phyloP scores from a whole-genome alignment of 2,329 filamentous ascomycete species.

The Alternaria triticimaculans region DNA sequence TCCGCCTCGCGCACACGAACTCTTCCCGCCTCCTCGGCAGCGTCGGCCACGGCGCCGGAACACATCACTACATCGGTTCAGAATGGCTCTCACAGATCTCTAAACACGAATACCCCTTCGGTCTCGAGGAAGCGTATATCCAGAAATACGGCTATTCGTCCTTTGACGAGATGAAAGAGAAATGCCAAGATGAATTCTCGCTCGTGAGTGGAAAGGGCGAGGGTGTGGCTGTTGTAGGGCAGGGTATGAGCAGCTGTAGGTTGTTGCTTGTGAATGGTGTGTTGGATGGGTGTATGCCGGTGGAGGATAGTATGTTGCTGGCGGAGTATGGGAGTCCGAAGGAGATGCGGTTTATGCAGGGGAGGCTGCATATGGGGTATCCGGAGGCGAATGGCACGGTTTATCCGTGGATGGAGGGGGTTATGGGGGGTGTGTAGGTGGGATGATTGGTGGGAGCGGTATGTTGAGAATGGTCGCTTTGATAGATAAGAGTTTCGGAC shows the following conservation, averaged over 20 bases:
- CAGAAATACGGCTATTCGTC: conserved; percentile 53
- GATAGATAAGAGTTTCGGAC: no score
- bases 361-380: conserved; percentile 56
- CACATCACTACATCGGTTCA: conserved; percentile 63
- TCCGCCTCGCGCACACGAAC: conserved; percentile 64
- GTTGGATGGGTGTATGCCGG: conserved; percentile 66
- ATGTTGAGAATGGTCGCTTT: no score
- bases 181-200: conserved; percentile 59
- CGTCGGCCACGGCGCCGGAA: conserved; percentile 62
- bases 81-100: conserved; percentile 62
- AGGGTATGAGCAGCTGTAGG: conserved; percentile 53
- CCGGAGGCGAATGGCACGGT: conserved; percentile 41
- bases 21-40: conserved; percentile 54
- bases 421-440: conserved; percentile 18
- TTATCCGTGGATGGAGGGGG: conserved; percentile 42
- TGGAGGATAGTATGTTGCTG: conserved; percentile 64
- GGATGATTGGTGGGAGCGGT: no score
- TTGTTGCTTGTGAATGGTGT: conserved; percentile 64
- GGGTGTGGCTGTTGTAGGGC: conserved; percentile 46
- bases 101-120: conserved; percentile 65
- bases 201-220: conserved; percentile 61
- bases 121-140: conserved; percentile 57
- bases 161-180: conserved; percentile 54
- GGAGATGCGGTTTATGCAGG: conserved; percentile 55
- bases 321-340: conserved; percentile 61